Percentiles rank a stretch among this genome's conserved stretches.
phyloP scores from a whole-genome alignment of 805 yeast species.

The Maudiozyma saulgeensis region DNA sequence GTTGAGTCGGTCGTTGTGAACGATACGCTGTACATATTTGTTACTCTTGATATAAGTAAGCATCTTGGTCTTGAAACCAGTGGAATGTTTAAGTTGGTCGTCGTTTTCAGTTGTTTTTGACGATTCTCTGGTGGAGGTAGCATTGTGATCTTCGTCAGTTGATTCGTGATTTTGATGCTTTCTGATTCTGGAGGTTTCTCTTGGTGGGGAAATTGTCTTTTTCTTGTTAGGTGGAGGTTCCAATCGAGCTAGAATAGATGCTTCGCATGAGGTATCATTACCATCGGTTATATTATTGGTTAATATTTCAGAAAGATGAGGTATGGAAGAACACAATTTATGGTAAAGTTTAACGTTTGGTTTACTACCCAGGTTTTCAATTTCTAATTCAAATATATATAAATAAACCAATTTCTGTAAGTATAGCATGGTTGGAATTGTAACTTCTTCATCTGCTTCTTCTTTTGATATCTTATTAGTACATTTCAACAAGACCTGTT shows the following conservation, averaged over 20 bases:
- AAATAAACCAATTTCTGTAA: constrained; percentile 4
- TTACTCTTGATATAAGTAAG: too few relatives aligned
- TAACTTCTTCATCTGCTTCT: neutral
- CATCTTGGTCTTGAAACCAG: too few relatives aligned
- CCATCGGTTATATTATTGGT: neutral
- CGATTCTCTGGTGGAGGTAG: too few relatives aligned
- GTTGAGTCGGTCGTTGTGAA: too few relatives aligned
- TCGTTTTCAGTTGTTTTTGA: too few relatives aligned
- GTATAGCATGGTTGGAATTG: neutral
- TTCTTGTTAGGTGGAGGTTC: neutral
- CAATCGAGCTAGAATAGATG: constrained; percentile 5
- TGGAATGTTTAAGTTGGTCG: too few relatives aligned
- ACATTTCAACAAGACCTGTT: neutral
- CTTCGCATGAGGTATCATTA: constrained; percentile 6
- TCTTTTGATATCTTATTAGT: neutral
- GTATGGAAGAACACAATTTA: constrained; percentile 9
- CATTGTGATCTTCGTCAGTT: too few relatives aligned
- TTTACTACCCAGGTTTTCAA: constrained; percentile 5
- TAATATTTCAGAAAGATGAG: constrained; percentile 7
- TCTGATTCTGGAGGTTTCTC: neutral
- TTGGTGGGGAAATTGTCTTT: neutral
- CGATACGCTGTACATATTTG: too few relatives aligned
- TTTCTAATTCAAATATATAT: constrained; percentile 12
- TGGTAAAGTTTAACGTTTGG: constrained; percentile 9
- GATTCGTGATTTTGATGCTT: neutral